These are phyloP conservation scores for Trypanosoma cruzi DNA, from an alignment of 208 protist genomes.

Conservation along the genomic window DNA sequence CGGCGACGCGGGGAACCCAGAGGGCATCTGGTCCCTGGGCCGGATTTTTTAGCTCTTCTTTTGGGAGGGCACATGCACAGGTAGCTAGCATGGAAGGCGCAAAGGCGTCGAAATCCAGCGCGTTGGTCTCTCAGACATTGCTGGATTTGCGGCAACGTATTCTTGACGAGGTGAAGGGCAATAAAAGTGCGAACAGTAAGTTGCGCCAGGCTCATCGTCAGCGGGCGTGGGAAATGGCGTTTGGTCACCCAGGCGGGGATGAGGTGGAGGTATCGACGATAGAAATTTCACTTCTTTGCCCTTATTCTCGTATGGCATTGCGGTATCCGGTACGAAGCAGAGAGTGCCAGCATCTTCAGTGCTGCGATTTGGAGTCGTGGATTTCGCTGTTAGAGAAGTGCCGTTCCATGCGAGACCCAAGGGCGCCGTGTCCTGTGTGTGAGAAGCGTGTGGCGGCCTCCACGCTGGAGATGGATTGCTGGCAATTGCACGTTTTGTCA, in stretches of 20 bases:
- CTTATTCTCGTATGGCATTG: constrained; percentile 80
- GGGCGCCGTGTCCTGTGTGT: constrained; percentile 85
- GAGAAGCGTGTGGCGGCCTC: constrained; percentile 74
- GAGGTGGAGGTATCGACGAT: constrained; percentile 77
- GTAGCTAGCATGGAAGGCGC: not conserved
- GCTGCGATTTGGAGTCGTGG: constrained; percentile 92
- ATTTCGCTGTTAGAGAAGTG: constrained; percentile 76
- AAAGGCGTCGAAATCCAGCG: not conserved
- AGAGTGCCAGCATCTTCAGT: constrained; percentile 86
- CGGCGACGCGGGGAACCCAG: not conserved
- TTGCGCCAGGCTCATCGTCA: constrained; percentile 57
- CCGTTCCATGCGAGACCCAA: constrained; percentile 83
- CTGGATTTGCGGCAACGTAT: constrained; percentile 52
- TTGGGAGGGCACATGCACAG: not conserved
- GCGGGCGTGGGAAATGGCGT: constrained; percentile 62
- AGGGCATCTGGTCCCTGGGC: not conserved
- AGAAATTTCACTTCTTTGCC: constrained; percentile 86
- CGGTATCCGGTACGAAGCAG: constrained; percentile 67
- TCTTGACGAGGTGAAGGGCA: constrained; percentile 38
- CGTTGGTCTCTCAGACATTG: constrained; percentile 12
- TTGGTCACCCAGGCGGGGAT: constrained; percentile 42
- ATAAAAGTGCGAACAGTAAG: constrained; percentile 15
- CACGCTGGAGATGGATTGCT: constrained; percentile 81
- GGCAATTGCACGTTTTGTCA: constrained; percentile 72
- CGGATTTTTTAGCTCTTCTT: not conserved